Percentiles rank a stretch among this genome's conserved stretches.
These are phyloP conservation scores for Xerocomus spinulosus DNA, from an alignment of 768 basidiomycete genomes.

Conservation along the genomic window DNA sequence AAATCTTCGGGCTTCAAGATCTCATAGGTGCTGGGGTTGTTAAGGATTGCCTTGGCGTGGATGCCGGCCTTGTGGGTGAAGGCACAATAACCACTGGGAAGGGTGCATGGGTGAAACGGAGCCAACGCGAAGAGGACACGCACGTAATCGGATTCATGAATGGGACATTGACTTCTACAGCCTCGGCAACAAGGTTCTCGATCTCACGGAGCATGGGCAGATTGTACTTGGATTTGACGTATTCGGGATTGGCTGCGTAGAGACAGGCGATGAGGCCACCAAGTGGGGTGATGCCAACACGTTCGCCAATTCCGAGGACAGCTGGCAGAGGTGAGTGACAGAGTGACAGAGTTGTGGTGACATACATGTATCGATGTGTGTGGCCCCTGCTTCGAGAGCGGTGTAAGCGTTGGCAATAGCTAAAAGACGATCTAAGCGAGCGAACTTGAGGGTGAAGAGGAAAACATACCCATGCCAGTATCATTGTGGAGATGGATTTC, in stretches of 20 bases:
- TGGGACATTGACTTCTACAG: constrained; percentile 95
- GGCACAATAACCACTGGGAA: constrained; percentile 88
- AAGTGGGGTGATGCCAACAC: constrained; percentile 97
- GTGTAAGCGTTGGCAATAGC: constrained; percentile 99
- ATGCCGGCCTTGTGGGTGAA: constrained; percentile 99
- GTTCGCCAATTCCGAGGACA: constrained; percentile 96
- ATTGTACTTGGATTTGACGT: constrained; percentile 99
- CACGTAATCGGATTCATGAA: constrained; percentile 96
- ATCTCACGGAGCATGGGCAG: constrained; percentile 95
- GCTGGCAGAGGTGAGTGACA: constrained; percentile 40
- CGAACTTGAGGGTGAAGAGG: neutral
- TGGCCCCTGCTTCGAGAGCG: constrained; percentile 97
- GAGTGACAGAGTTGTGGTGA: constrained; percentile 5
- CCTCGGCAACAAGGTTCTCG: constrained; percentile 98
- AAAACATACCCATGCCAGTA: constrained; percentile 80
- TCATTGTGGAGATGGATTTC: constrained; percentile 99
- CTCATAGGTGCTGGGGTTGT: constrained; percentile 99
- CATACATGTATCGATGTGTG: constrained; percentile 96
- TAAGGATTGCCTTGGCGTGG: constrained; percentile 98
- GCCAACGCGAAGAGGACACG: constrained; percentile 6
- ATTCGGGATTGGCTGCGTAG: constrained; percentile 95
- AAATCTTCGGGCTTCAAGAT: constrained; percentile 99
- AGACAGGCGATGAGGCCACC: constrained; percentile 96
- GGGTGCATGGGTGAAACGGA: neutral
- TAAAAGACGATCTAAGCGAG: constrained; percentile 23